These are phyloP conservation scores for Croton setiger DNA, from an alignment of 441 rosid genomes.

Conservation along the genomic window DNA sequence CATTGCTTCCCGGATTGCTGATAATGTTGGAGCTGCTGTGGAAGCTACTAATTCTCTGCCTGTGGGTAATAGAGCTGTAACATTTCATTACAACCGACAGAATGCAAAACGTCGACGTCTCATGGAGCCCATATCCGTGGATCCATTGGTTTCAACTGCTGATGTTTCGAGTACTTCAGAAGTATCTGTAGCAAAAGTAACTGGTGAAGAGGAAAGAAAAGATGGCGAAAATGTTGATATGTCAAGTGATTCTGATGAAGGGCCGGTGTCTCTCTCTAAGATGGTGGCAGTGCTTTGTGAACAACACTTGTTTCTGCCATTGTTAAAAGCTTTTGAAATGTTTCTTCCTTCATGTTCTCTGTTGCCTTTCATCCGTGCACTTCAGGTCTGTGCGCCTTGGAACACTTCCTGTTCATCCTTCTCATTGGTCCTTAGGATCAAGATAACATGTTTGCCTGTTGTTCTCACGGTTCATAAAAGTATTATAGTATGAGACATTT, in stretches of 20 bases:
- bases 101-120: constrained; percentile 90
- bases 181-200: constrained; percentile 32
- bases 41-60: constrained; percentile 74
- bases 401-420: constrained; percentile 20
- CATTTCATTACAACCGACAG: constrained; percentile 83
- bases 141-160: constrained; percentile 37
- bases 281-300: constrained; percentile 99
- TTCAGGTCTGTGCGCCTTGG: constrained; percentile 68
- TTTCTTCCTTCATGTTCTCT: constrained; percentile 97
- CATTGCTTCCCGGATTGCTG: constrained; percentile 85
- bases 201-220: constrained; percentile 46
- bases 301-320: constrained; percentile 85
- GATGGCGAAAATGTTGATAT: constrained; percentile 39
- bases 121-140: constrained; percentile 49
- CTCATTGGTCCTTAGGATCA: constrained; percentile 19
- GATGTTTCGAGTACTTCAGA: constrained; percentile 37
- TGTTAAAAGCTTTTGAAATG: constrained; percentile 97
- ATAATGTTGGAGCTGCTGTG: constrained; percentile 85
- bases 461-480: constrained; percentile 5
- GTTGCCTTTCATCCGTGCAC: constrained; percentile 92
- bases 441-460: constrained; percentile 2
- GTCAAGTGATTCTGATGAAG: constrained; percentile 56
- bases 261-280: constrained; percentile 65
- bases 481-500: neutral
- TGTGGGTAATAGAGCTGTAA: constrained; percentile 47